phyloP scores from a whole-genome alignment of 306 rosid genomes.

The Malus orientalis region DNA sequence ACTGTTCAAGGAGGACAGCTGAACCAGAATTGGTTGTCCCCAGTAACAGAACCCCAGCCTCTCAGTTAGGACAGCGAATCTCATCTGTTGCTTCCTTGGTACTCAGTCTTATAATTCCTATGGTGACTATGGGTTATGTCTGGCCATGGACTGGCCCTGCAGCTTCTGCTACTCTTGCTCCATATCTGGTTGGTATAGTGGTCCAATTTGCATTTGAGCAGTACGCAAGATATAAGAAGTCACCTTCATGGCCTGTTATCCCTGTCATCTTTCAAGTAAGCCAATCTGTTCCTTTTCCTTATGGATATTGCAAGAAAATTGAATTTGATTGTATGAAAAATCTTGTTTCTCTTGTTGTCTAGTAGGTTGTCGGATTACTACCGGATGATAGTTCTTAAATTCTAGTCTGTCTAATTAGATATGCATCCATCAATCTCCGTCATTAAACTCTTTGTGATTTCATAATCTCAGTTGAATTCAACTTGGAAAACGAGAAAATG shows the following conservation, averaged over 20 bases:
- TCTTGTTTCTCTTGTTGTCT: neutral
- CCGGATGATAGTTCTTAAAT: neutral
- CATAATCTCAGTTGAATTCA: neutral
- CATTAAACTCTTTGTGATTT: neutral
- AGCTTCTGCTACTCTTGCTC: constrained; percentile 98
- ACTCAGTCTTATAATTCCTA: constrained; percentile 88
- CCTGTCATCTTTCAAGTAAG: constrained; percentile 92
- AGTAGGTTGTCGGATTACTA: neutral
- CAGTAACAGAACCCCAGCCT: constrained; percentile 24
- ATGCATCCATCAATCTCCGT: neutral
- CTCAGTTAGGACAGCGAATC: constrained; percentile 65
- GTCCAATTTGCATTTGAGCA: constrained; percentile 97
- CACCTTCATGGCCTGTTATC: constrained; percentile 84
- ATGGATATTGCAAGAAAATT: neutral
- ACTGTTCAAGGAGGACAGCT: constrained; percentile 51
- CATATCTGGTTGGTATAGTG: constrained; percentile 86
- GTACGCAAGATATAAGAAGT: constrained; percentile 73
- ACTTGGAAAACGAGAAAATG: neutral
- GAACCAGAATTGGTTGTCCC: constrained; percentile 26
- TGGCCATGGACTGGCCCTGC: constrained; percentile 99
- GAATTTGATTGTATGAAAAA: neutral
- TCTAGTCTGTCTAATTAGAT: neutral
- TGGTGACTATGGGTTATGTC: constrained; percentile 98
- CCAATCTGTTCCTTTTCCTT: neutral
- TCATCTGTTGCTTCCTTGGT: constrained; percentile 73